Percentiles rank a stretch among this genome's conserved stretches.
Evolutionary conservation across 352 stramenopile species (phyloP).

Genomic region (Pseudoperonospora humuli): DNA sequence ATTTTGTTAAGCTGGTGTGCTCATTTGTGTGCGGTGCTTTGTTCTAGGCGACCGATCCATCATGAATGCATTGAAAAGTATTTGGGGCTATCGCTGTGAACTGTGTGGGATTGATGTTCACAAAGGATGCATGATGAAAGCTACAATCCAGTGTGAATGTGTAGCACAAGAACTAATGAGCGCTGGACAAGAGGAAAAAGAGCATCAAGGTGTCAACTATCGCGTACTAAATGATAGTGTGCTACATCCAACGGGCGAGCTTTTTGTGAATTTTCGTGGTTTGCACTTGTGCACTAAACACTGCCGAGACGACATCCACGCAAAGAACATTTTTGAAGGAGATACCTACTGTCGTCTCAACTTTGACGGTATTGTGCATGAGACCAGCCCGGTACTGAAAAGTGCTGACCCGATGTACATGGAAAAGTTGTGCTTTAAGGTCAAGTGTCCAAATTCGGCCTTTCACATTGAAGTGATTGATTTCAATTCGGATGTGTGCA

Average conservation of each 20-base stretch:
- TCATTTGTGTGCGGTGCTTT: conserved; percentile 9
- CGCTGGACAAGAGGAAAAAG: conserved; percentile 17
- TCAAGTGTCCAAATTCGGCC: conserved; percentile 41
- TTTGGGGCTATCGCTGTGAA: conserved; percentile 82
- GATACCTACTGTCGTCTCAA: conserved; percentile 78
- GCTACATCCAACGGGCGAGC: conserved; percentile 31
- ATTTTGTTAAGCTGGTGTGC: neutral
- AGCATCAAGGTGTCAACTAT: conserved; percentile 29
- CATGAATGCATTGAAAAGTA: conserved; percentile 69
- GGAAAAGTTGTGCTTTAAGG: conserved; percentile 71
- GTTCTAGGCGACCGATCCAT: conserved; percentile 66
- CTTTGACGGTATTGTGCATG: conserved; percentile 57
- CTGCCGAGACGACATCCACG: conserved; percentile 66
- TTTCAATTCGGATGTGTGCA: conserved; percentile 69
- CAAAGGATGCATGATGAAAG: conserved; percentile 85
- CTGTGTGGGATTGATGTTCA: conserved; percentile 75
- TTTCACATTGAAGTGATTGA: conserved; percentile 78
- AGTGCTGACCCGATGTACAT: conserved; percentile 84
- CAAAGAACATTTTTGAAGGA: conserved; percentile 83
- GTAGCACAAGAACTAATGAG: conserved; percentile 25
- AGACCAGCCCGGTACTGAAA: conserved; percentile 80
- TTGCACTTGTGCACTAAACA: conserved; percentile 81
- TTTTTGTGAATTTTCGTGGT: conserved; percentile 74
- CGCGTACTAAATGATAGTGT: conserved; percentile 43
- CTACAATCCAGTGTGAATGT: conserved; percentile 69